Evolutionary conservation across 2,329 filamentous ascomycete genomes (phyloP).

Genomic region (Fusarium algeriense): DNA sequence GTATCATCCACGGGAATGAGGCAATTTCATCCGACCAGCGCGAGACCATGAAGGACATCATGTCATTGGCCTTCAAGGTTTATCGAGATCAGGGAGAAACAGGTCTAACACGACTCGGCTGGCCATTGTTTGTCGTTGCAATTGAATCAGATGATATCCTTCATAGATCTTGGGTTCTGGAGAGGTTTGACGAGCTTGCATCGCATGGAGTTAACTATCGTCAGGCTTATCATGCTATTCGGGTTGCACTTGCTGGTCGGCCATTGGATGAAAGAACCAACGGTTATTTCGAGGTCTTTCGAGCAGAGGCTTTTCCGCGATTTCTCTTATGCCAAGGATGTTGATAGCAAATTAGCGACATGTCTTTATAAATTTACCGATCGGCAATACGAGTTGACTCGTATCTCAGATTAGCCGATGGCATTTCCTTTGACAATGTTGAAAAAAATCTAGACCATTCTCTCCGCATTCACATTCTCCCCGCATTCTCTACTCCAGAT

Average conservation of each 20-base stretch:
- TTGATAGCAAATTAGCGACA: not conserved
- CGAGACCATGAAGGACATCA: not conserved
- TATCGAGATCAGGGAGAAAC: not conserved
- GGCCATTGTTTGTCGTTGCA: not conserved
- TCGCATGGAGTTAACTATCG: not conserved
- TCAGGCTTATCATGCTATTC: not conserved
- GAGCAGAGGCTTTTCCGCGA: not conserved
- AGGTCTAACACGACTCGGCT: not conserved
- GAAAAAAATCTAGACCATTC: not conserved
- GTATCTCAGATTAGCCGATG: not conserved
- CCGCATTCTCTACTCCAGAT: not conserved
- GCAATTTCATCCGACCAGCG: not conserved
- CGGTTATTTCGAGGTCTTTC: not conserved
- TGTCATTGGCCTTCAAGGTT: not conserved
- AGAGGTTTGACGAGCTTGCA: not conserved
- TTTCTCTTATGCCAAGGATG: not conserved
- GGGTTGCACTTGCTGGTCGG: not conserved
- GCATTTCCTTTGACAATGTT: not conserved
- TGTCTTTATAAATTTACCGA: not conserved
- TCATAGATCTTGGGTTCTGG: not conserved
- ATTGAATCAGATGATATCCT: constrained; percentile 1
- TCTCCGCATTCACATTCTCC: not conserved
- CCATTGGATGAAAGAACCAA: not conserved
- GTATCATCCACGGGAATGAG: not conserved
- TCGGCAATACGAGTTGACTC: not conserved